phyloP scores from a whole-genome alignment of 495 filamentous ascomycete species.

The Hapsidospora chrysogenum region DNA sequence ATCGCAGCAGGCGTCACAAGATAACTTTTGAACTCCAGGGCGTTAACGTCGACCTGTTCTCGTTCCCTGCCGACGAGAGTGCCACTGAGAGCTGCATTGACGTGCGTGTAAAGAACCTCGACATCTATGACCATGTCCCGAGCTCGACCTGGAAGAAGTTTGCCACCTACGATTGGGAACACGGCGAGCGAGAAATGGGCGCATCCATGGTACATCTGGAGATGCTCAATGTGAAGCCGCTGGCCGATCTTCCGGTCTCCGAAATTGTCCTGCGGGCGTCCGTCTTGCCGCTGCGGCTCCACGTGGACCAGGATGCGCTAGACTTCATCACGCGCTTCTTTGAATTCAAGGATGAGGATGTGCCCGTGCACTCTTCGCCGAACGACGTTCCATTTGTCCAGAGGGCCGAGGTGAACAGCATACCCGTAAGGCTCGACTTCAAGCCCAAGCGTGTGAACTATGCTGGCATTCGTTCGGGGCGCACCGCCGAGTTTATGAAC shows the following conservation, averaged over 20 bases:
- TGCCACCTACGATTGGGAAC: slow-evolving; percentile 79
- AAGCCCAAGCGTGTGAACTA: slow-evolving; percentile 97
- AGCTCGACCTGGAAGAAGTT: slow-evolving; percentile 99
- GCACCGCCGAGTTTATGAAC: slow-evolving; percentile 98
- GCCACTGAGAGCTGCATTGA: slow-evolving; percentile 81
- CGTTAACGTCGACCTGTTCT: slow-evolving; percentile 65
- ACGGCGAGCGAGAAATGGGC: slow-evolving; percentile 65
- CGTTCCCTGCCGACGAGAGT: slow-evolving; percentile 58
- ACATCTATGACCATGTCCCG: slow-evolving; percentile 86
- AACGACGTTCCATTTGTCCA: slow-evolving; percentile 80
- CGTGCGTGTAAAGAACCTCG: slow-evolving; percentile 62
- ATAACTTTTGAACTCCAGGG: slow-evolving; percentile 88
- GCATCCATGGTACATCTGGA: slow-evolving; percentile 83
- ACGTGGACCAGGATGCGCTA: slow-evolving; percentile 95
- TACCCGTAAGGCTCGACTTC: slow-evolving; percentile 81
- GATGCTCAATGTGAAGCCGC: slow-evolving; percentile 70
- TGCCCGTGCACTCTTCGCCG: slow-evolving; percentile 29
- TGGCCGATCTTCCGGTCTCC: slow-evolving; percentile 67
- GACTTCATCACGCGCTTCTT: slow-evolving; percentile 97
- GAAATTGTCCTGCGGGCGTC: slow-evolving; percentile 80
- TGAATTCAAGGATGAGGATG: slow-evolving; percentile 78
- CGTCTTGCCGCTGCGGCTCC: slow-evolving; percentile 73
- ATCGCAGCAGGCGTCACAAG: slow-evolving; percentile 81
- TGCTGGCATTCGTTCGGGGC: slow-evolving; percentile 84
- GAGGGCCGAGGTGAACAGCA: slow-evolving; percentile 67